These are phyloP conservation scores for Theileria parva DNA, from an alignment of 169 alveolate species.

Conservation along the genomic window DNA sequence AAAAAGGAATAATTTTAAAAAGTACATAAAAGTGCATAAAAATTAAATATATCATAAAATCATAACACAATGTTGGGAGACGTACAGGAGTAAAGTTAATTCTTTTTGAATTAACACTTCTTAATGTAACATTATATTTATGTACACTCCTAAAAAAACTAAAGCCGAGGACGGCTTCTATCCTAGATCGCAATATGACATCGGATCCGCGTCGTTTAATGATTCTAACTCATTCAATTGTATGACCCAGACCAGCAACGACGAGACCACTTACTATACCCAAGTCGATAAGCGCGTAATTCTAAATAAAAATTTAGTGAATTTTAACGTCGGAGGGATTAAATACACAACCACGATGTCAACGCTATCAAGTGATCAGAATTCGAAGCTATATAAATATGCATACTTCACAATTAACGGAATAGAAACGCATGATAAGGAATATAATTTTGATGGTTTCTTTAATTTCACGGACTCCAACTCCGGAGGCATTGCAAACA, in stretches of 20 bases:
- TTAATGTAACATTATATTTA: not conserved
- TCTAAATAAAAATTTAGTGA: constrained; percentile 22
- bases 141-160: constrained; percentile 31
- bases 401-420: not conserved
- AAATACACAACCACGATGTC: constrained; percentile 49
- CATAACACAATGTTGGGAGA: too few relatives aligned
- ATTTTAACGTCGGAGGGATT: constrained; percentile 60
- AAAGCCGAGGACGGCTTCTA: constrained; percentile 25
- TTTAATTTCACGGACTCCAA: constrained; percentile 12
- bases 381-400: constrained; percentile 32
- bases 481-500: constrained; percentile 23
- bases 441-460: constrained; percentile 13
- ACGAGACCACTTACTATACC: not conserved
- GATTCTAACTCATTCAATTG: constrained; percentile 11
- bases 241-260: not conserved
- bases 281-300: not conserved
- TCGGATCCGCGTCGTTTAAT: not conserved
- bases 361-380: constrained; percentile 24
- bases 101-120: too few relatives aligned
- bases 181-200: constrained; percentile 9
- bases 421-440: not conserved
- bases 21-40: too few relatives aligned
- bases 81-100: too few relatives aligned
- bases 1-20: too few relatives aligned
- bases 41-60: too few relatives aligned